Base-by-base conservation (phyloP, 1,284 basidiomycete species). In the Puccinia coronata region DNA sequence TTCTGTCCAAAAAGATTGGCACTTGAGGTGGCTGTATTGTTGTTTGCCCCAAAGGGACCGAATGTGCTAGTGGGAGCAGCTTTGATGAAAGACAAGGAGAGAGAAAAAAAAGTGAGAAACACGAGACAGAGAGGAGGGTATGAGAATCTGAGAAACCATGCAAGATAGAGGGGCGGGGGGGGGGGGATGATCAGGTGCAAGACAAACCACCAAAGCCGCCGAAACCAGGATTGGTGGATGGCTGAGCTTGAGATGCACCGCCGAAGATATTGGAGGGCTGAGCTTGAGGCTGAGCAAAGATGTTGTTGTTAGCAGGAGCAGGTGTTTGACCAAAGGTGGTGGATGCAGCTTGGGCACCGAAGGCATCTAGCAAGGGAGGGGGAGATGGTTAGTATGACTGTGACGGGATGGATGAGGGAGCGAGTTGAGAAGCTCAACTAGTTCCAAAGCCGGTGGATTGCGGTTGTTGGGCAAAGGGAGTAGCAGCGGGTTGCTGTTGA, bases 221-320 rank as follows among this genome's bases (percentile, higher is more conserved):
- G 53, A 81, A 81, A 39, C 59, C 59, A 18, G 79, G 31, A 75
- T 59, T 74, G 28, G 78, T 28, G n/a, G 79, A 36, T 20, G 78
- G 39, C 49, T 80, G 78, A 49, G 78, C 25, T 63, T 81, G 79
- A 81, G 79, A 18, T 6, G 70, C 25, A 53, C 43, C 71, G 28
- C 79, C 79, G 53, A 81, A 81, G n/a, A 81, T 43, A 51, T 69
- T 74, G 36, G 79, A 61, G 41, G 70, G 11, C 31, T 73, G 70
- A 63, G 71, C 20, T 81, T 81, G 61, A 53, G 79, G 79, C 53
- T 81, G 79, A 49, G 55, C 79, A 55, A 81, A 81, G 31, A 71
- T 43, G 57, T 75, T 72, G 57, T 73, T 73, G 57, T 73, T 73
- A n/a, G 71, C 53, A 49, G 70, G 55, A 43, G 79, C 47, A 41